Evolutionary conservation across 352 stramenopile genomes (phyloP).

Genomic region (Elongisporangium senticosum): DNA sequence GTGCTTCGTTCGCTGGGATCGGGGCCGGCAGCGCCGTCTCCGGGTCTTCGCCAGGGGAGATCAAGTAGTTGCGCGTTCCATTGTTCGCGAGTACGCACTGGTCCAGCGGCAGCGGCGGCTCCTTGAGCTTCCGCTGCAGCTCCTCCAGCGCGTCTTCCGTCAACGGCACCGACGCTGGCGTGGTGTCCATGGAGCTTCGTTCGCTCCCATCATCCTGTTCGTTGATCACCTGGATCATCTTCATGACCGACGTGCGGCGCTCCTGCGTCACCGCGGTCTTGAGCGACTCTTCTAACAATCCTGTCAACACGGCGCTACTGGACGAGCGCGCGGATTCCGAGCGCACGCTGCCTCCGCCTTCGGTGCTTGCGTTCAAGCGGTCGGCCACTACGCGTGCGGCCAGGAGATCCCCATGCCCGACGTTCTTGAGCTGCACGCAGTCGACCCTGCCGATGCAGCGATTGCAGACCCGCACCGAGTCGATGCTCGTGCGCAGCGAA

Average conservation of each 20-base stretch:
- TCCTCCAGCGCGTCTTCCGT: not conserved
- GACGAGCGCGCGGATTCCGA: too few relatives aligned
- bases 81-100: conserved; percentile 43
- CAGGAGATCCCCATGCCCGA: conserved; percentile 13
- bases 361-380: conserved; percentile 8
- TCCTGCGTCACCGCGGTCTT: too few relatives aligned
- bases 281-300: too few relatives aligned
- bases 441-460: conserved; percentile 46
- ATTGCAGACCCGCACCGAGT: conserved; percentile 31
- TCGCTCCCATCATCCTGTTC: too few relatives aligned
- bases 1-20: conserved; percentile 33
- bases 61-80: conserved; percentile 36
- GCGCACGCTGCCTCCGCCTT: too few relatives aligned
- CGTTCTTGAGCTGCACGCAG: conserved; percentile 19
- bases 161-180: not conserved
- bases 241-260: too few relatives aligned
- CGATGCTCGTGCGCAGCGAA: conserved; percentile 8
- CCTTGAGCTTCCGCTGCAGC: conserved; percentile 14
- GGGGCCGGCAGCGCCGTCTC: conserved; percentile 19
- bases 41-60: conserved; percentile 21
- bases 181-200: conserved; percentile 1
- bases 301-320: too few relatives aligned
- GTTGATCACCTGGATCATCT: too few relatives aligned
- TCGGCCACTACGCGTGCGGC: conserved; percentile 8
- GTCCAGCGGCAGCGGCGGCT: conserved; percentile 20